These are phyloP conservation scores for Chlamydomonas sphaeroides DNA, from an alignment of 139 green algal species.

Conservation along the genomic window DNA sequence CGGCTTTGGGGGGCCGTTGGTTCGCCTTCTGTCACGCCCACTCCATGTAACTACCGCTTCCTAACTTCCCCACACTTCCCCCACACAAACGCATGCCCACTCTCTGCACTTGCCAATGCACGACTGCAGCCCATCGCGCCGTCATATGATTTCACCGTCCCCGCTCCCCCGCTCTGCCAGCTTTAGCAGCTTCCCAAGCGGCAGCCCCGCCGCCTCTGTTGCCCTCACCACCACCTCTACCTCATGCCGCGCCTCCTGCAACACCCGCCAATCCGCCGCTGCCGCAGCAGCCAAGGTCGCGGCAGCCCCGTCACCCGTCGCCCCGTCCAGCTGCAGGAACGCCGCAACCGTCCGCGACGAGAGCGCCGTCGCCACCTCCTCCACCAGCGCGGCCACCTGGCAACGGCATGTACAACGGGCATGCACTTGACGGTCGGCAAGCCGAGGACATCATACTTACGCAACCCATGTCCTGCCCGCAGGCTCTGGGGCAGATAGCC, in stretches of 20 bases:
- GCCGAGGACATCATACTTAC: not conserved
- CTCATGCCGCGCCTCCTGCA: not conserved
- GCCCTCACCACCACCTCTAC: slow-evolving; percentile 1
- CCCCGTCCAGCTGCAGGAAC: not conserved
- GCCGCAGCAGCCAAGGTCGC: not conserved
- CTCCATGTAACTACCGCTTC: no score
- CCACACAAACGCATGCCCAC: no score
- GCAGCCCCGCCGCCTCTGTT: not conserved
- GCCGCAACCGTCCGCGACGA: not conserved
- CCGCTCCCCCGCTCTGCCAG: not conserved
- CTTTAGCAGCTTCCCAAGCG: not conserved
- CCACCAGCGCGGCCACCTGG: not conserved
- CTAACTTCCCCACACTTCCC: no score
- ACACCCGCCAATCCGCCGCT: not conserved
- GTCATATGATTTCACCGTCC: no score
- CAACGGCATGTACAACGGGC: not conserved
- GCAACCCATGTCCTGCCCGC: not conserved
- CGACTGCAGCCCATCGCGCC: no score
- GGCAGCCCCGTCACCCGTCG: not conserved
- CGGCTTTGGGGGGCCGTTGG: no score
- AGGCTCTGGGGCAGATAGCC: not conserved
- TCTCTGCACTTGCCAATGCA: no score
- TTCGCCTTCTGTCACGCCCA: no score
- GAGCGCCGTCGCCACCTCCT: slow-evolving; percentile 6
- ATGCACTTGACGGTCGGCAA: not conserved